Conservation (phyloP, 2,329 filamentous ascomycete species). For the Tolypocladium ophioglossoides region DNA sequence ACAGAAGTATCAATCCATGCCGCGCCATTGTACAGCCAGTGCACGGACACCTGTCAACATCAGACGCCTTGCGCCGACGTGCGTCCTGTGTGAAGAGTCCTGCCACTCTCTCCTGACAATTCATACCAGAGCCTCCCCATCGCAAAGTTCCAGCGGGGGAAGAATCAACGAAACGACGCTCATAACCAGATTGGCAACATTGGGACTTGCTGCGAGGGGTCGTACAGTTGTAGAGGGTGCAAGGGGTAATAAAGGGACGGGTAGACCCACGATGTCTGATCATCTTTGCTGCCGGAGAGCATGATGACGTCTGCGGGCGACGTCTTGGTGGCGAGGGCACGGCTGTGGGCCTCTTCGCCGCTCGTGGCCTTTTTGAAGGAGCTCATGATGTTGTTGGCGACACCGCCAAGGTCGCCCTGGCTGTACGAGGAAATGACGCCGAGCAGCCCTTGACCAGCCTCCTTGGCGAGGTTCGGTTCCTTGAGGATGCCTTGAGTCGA, state of each 20-base stretch:
- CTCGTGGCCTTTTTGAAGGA: constrained; percentile 83
- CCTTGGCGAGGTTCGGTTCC: constrained; percentile 57
- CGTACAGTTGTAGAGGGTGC: neutral
- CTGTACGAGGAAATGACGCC: constrained; percentile 48
- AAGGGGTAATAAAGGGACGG: constrained; percentile 13
- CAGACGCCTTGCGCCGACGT: neutral
- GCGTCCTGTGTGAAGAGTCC: neutral
- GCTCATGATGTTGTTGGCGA: constrained; percentile 68
- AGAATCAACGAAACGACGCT: neutral
- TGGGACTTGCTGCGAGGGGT: neutral
- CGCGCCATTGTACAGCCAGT: neutral
- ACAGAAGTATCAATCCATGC: neutral
- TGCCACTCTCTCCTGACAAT: neutral
- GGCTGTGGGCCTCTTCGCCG: constrained; percentile 73
- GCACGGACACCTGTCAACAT: neutral
- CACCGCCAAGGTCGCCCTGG: constrained; percentile 68
- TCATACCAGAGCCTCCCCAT: neutral
- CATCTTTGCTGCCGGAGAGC: constrained; percentile 95
- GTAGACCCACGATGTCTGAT: constrained; percentile 74
- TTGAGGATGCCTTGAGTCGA: constrained; percentile 59
- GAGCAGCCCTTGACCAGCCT: constrained; percentile 54
- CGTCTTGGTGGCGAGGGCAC: constrained; percentile 78
- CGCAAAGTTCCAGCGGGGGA: neutral
- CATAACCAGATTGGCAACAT: neutral
- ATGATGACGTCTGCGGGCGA: constrained; percentile 93